Evolutionary conservation across 2,329 filamentous ascomycete genomes (phyloP), one percentile per base, ranked within the genome.

Genomic region (Sarocladiaceae sp.): DNA sequence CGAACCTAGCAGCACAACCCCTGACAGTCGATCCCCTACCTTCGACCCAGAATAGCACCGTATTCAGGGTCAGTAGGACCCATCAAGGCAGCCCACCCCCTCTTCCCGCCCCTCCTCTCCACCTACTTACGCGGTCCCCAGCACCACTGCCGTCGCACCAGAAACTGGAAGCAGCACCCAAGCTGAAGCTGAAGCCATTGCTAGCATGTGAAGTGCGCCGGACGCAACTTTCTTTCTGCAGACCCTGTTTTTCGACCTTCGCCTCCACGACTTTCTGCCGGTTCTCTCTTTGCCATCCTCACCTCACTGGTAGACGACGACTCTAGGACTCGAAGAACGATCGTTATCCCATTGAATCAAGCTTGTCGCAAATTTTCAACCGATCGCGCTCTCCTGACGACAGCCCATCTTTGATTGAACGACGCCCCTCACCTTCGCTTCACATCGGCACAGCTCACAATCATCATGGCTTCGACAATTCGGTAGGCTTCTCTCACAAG

Each of bases 401-500:
- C n/a, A n/a, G n/a, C n/a, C n/a, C n/a, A n/a, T n/a, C n/a, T n/a
- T n/a, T n/a, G n/a, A n/a, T n/a, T n/a, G n/a, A n/a, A n/a, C 8
- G 23, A n/a, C 18, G 7, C 22, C 22, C 4, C 3, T 26, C 40
- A 28, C 11, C 23, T 28, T 28, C 40, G 11, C 40, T 12, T 44
- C 40, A 13, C 10, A 44, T n/a, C 40, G 35, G 22, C 13, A 12
- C 35, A 37, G 18, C n/a, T 17, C 35, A 40, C 37, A 8, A 46
- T 29, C 46, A 49, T 23, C 17, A 50, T 50, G 47, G 12, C 29
- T 17, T 50, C 47, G 37, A 50, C 47, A 37, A 59, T 62, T 46
- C 60, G 60, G 60, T 62, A 53, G 46, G 29, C 17, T 42, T 52
- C 42, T 31, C 11, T 37, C 17, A 13, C 25, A 28, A 20, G 12